Base-by-base conservation (phyloP, 768 basidiomycete species). In the Candolleomyces aberdarensis region DNA sequence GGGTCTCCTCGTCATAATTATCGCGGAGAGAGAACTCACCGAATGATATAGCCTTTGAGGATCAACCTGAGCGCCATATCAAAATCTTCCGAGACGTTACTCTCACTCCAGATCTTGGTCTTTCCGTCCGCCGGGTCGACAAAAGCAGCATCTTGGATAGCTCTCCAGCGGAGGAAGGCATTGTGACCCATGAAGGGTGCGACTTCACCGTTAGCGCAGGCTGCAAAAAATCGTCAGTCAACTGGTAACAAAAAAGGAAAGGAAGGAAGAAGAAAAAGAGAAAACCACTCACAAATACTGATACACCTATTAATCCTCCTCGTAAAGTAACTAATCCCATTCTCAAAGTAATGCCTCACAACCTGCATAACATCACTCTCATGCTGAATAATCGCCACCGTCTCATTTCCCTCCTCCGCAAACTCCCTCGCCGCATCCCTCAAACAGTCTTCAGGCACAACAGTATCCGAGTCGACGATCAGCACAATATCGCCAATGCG, bases 351-450 rank as follows among this genome's bases (percentile, higher is more conserved):
- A 71, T 94, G 89, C 69, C 87, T 78, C 0, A 84, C 91, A 60
- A 93, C 89, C 71, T 92, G 88, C 86, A 93, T 88, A 50, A 94
- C 91, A 67, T 90, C 88, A 70, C 86, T 88, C 66, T 89, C 89
- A 70, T 96, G 93, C 67, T 95, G 94, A 57, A 96, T 84, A 72
- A 96, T 92, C 3, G 85, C 92, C 17, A 94, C 85, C 13, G 85
- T 85, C 0, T 88, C 89, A 64, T 84, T 87, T 63, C 84, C 85
- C 32, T 78, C 73, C 77, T n/a, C n/a, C n/a, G n/a, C n/a, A n/a
- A 96, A 85, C 76, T 96, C 92, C 56, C 89, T 80, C 19, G 91
- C 92, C 1, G 93, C 94, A 72, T 94, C 92, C 40, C 91, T 78
- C 67, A 94, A 81, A 68, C 91, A 92, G 69, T 94, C 93, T 75